Evolutionary conservation across 2,329 filamentous ascomycete species (phyloP).

Genomic region (Grosmannia huntii): DNA sequence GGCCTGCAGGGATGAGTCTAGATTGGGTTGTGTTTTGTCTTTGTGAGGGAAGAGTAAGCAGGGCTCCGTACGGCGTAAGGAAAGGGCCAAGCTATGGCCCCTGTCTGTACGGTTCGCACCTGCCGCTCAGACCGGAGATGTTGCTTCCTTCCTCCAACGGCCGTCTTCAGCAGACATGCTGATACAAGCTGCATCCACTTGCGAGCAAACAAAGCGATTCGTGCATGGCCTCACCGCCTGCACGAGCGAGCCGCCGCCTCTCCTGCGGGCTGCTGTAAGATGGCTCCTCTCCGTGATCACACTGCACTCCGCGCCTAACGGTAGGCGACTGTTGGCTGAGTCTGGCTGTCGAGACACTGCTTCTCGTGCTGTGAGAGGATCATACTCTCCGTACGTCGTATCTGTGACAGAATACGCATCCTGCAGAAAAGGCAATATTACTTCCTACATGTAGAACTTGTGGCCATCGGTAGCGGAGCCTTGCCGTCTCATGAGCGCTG

Average conservation of each 20-base stretch:
- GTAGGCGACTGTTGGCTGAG: neutral
- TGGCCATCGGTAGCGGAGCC: constrained; percentile 2
- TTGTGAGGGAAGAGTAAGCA: neutral
- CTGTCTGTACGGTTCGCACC: neutral
- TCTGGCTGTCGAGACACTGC: neutral
- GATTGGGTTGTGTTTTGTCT: neutral
- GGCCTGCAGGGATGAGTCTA: too few relatives aligned
- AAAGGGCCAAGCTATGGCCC: too few relatives aligned
- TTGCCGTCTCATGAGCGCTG: constrained; percentile 1
- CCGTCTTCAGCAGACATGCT: neutral
- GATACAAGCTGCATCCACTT: neutral
- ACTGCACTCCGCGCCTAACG: constrained; percentile 1
- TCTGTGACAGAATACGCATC: neutral
- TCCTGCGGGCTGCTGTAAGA: neutral
- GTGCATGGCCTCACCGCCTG: neutral
- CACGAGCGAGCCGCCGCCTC: neutral
- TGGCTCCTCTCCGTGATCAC: too few relatives aligned
- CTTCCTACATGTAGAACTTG: neutral
- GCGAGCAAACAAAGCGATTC: too few relatives aligned
- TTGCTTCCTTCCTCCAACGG: neutral
- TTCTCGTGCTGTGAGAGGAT: neutral
- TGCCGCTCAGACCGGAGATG: neutral
- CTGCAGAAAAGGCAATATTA: neutral
- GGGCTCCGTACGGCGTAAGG: too few relatives aligned
- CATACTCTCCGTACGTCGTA: neutral